Evolutionary conservation across 768 basidiomycete species (phyloP).

Genomic region (Suillus sp.): DNA sequence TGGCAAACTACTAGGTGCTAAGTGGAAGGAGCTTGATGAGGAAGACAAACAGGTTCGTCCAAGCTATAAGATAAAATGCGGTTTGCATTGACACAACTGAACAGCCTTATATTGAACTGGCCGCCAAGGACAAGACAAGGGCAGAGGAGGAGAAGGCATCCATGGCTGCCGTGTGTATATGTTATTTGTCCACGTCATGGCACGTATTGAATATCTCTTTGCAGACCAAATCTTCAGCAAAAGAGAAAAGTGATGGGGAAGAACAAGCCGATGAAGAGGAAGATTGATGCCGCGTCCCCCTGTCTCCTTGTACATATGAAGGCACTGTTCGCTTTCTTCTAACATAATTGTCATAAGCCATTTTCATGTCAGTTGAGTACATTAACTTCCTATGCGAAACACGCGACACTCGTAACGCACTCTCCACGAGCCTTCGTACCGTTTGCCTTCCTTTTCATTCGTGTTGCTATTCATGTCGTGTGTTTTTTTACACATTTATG

Average conservation of each 20-base stretch:
- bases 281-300: constrained; percentile 31
- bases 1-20: constrained; percentile 91
- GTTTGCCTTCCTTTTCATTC: constrained; percentile 15
- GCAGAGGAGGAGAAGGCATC: constrained; percentile 78
- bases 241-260: constrained; percentile 41
- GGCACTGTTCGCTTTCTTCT: constrained; percentile 16
- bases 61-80: background rate
- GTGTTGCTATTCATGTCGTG: constrained; percentile 28
- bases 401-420: constrained; percentile 24
- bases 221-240: constrained; percentile 36
- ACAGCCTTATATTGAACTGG: constrained; percentile 88
- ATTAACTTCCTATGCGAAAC: constrained; percentile 29
- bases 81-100: constrained; percentile 17
- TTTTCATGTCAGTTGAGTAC: constrained; percentile 21
- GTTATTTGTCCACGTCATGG: background rate
- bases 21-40: constrained; percentile 95
- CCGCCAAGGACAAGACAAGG: constrained; percentile 82
- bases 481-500: constrained; percentile 22
- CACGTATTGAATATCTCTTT: background rate
- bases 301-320: constrained; percentile 21
- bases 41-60: constrained; percentile 84
- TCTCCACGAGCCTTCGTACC: constrained; percentile 17
- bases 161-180: constrained; percentile 39
- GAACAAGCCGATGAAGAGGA: constrained; percentile 43
- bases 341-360: constrained; percentile 24